These are phyloP conservation scores for Ilyonectria mors-panacis DNA, from an alignment of 2,329 filamentous ascomycete genomes.

Conservation along the genomic window DNA sequence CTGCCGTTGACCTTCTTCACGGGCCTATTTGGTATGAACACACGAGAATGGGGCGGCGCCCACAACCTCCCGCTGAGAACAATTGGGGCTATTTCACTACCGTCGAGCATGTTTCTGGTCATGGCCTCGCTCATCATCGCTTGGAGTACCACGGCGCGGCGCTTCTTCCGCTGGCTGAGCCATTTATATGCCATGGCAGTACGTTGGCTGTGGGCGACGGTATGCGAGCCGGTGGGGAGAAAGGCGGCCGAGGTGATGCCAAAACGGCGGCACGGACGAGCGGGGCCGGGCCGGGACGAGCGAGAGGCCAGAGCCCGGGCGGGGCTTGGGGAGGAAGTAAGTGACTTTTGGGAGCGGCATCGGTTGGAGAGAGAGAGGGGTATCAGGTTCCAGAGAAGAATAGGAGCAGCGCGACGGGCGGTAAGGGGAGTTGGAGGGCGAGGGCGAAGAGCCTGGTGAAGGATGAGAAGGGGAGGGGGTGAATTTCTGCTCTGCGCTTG, in stretches of 20 bases:
- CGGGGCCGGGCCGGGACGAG: slow-evolving; percentile 35
- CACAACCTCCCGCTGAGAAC: slow-evolving; percentile 60
- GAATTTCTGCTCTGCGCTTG: neutral
- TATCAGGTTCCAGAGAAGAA: slow-evolving; percentile 59
- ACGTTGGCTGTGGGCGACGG: slow-evolving; percentile 41
- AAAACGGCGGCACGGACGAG: slow-evolving; percentile 27
- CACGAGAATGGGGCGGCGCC: slow-evolving; percentile 70
- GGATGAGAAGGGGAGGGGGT: slow-evolving; percentile 20
- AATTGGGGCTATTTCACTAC: slow-evolving; percentile 66
- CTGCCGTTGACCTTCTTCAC: slow-evolving; percentile 77
- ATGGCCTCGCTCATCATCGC: slow-evolving; percentile 66
- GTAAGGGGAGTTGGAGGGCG: slow-evolving; percentile 15
- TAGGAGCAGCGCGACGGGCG: slow-evolving; percentile 34
- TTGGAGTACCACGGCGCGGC: slow-evolving; percentile 65
- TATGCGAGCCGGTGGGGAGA: slow-evolving; percentile 43
- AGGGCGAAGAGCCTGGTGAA: slow-evolving; percentile 13
- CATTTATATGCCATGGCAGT: slow-evolving; percentile 25
- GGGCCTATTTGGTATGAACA: slow-evolving; percentile 76
- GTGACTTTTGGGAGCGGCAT: slow-evolving; percentile 60
- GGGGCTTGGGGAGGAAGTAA: slow-evolving; percentile 50
- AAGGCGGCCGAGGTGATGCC: slow-evolving; percentile 35
- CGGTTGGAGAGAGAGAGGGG: slow-evolving; percentile 56
- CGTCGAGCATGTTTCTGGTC: slow-evolving; percentile 65
- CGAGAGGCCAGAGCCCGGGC: slow-evolving; percentile 26
- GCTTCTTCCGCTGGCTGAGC: slow-evolving; percentile 47